A percentile compares a stretch with the other conserved stretches of the same genome.
Conservation (phyloP, 805 yeast genomes). For the Cyberlindnera mycetangii region DNA sequence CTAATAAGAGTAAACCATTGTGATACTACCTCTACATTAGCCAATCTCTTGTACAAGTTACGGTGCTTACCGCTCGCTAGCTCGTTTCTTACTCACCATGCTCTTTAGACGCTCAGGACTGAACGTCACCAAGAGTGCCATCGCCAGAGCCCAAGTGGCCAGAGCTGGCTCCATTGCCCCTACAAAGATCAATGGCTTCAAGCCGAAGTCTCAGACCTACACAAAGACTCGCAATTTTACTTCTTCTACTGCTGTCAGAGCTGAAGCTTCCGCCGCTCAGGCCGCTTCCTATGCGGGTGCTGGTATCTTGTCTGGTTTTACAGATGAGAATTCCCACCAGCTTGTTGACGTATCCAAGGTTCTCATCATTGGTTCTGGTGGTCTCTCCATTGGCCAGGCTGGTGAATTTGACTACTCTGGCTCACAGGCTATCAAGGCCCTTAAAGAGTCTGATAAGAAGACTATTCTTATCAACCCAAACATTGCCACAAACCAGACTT, state of each 20-base stretch:
- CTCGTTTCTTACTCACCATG: conserved; percentile 13
- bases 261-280: conserved; percentile 15
- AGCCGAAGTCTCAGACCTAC: background rate
- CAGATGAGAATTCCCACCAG: conserved; percentile 57
- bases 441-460: conserved; percentile 82
- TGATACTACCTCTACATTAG: background rate
- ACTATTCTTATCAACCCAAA: conserved; percentile 91
- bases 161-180: conserved; percentile 11
- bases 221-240: conserved; percentile 17
- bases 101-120: conserved; percentile 28
- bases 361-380: conserved; percentile 94
- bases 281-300: conserved; percentile 56
- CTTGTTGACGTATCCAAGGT: conserved; percentile 86
- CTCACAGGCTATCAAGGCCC: conserved; percentile 95
- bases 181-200: conserved; percentile 7
- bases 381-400: conserved; percentile 95
- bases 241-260: conserved; percentile 20
- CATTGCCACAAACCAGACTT: conserved; percentile 95
- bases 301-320: conserved; percentile 52
- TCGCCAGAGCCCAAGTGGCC: conserved; percentile 17
- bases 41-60: background rate
- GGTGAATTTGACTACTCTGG: conserved; percentile 98
- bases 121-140: conserved; percentile 26
- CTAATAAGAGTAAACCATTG: background rate
- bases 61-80: background rate